Evolutionary conservation across 176 grass and related monocot genomes (phyloP).

Genomic region (maize (Zea mays)): DNA sequence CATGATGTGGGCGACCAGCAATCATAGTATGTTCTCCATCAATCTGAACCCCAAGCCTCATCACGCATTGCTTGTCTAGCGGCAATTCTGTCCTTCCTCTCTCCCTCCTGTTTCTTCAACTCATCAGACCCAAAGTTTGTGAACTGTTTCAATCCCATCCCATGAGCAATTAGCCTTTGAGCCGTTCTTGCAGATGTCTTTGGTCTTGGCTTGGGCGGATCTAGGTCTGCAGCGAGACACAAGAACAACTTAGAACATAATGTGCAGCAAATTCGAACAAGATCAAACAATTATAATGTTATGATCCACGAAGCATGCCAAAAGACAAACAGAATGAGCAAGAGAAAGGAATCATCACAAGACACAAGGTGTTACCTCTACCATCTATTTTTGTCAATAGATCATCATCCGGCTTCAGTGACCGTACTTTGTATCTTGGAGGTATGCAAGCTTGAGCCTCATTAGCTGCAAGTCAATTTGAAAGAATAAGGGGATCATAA

Average conservation of each 20-base stretch:
- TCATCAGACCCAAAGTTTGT: constrained; percentile 46
- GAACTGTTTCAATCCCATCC: constrained; percentile 67
- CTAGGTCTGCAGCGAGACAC: constrained; percentile 53
- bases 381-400: constrained; percentile 57
- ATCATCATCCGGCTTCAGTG: constrained; percentile 58
- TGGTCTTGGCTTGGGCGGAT: constrained; percentile 73
- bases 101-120: constrained; percentile 75
- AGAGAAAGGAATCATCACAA: constrained; percentile 6
- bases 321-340: not conserved
- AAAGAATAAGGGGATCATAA: constrained; percentile 15
- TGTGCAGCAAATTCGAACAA: not conserved
- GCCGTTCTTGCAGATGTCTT: constrained; percentile 83
- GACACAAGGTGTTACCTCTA: constrained; percentile 47
- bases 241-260: not conserved
- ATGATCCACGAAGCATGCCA: not conserved
- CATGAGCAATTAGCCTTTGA: constrained; percentile 79
- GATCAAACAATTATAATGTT: not conserved
- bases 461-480: constrained; percentile 47
- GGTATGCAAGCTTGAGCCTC: constrained; percentile 58
- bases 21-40: not conserved
- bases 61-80: constrained; percentile 63
- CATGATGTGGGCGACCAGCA: not conserved
- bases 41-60: constrained; percentile 85
- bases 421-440: constrained; percentile 63
- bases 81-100: constrained; percentile 63